These are phyloP conservation scores for Diaporthe longicolla DNA, from an alignment of 2,329 filamentous ascomycete species.

Conservation along the genomic window DNA sequence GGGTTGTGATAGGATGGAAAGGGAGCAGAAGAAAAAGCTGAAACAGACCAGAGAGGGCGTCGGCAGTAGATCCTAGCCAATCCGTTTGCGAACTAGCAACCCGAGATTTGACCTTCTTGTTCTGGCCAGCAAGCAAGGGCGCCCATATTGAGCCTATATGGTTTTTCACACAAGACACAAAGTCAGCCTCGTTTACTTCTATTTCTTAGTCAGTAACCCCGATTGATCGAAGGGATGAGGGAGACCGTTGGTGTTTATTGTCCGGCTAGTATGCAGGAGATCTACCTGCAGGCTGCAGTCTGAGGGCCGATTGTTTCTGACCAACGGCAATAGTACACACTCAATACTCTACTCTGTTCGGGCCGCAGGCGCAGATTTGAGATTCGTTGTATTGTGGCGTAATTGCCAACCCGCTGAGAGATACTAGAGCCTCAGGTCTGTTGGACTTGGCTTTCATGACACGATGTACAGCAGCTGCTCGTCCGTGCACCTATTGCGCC, in stretches of 20 bases:
- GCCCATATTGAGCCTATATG: not conserved
- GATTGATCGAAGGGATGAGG: constrained; percentile 7
- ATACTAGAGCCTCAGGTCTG: constrained; percentile 29
- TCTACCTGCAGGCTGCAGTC: not conserved
- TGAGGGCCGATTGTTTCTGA: not conserved
- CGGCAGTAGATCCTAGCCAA: constrained; percentile 19
- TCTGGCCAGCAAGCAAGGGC: constrained; percentile 22
- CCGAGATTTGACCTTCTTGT: constrained; percentile 16
- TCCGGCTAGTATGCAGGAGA: not conserved
- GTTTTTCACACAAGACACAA: constrained; percentile 3
- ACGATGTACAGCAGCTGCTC: not conserved
- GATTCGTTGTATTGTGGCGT: not conserved
- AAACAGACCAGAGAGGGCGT: constrained; percentile 29
- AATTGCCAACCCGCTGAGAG: constrained; percentile 15
- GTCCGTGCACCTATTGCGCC: constrained; percentile 30
- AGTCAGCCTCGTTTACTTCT: constrained; percentile 14
- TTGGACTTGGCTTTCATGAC: constrained; percentile 27
- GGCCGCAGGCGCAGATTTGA: not conserved
- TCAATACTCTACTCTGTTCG: not conserved
- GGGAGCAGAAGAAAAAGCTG: constrained; percentile 33
- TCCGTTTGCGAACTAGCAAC: constrained; percentile 24
- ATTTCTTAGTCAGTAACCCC: not conserved
- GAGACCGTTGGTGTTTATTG: not conserved
- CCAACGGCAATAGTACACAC: not conserved
- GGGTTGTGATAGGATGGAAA: constrained; percentile 32